phyloP scores from a whole-genome alignment of 495 filamentous ascomycete genomes.

The Neurospora sp. region DNA sequence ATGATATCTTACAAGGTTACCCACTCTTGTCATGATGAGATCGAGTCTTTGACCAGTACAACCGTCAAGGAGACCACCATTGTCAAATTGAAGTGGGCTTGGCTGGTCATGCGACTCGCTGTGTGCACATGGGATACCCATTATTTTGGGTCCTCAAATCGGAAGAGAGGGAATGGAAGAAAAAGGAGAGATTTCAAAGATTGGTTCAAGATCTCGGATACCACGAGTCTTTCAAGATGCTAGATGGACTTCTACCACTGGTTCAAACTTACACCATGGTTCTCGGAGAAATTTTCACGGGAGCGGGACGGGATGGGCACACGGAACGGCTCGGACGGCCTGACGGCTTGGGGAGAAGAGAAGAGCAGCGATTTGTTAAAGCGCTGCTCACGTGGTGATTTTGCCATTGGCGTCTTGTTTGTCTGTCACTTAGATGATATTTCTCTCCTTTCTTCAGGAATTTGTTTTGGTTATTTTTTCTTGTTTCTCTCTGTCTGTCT shows the following conservation, averaged over 20 bases:
- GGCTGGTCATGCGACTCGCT: not conserved
- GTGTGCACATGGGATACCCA: not conserved
- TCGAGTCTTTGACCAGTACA: not conserved
- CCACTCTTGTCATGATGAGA: not conserved
- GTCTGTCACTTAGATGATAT: not conserved
- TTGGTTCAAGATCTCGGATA: not conserved
- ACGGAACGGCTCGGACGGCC: not conserved
- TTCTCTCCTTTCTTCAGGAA: not conserved
- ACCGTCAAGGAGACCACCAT: not conserved
- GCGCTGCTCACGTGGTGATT: not conserved
- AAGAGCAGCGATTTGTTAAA: not conserved
- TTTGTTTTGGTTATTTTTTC: not conserved
- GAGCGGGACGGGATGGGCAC: not conserved
- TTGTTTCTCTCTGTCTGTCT: not conserved
- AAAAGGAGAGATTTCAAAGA: not conserved
- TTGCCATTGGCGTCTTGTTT: not conserved
- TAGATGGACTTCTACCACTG: not conserved
- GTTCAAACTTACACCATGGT: not conserved
- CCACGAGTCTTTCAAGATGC: not conserved
- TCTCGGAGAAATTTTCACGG: not conserved
- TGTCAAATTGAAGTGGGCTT: not conserved
- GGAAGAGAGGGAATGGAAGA: not conserved
- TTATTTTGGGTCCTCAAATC: not conserved
- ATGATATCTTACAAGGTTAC: not conserved
- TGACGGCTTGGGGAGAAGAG: not conserved